A percentile compares a stretch with the other conserved stretches of the same genome.
Conservation (phyloP, 164 flowering plant species). For the Annona squamosa region DNA sequence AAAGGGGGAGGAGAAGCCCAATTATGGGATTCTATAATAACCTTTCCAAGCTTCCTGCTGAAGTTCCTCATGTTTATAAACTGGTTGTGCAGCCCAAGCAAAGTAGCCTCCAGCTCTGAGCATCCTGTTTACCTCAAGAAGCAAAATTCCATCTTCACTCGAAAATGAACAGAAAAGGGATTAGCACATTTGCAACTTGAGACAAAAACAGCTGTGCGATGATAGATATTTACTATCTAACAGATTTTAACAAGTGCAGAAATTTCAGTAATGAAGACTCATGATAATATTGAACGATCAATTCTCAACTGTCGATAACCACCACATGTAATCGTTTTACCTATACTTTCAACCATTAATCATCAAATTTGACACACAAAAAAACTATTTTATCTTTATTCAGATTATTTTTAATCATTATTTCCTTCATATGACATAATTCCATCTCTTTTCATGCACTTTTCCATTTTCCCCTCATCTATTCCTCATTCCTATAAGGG, state of each 20-base stretch:
- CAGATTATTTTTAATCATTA: too few relatives aligned
- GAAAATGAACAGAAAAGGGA: conserved; percentile 2
- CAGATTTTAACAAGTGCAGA: background rate
- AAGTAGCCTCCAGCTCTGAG: conserved; percentile 85
- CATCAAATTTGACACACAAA: too few relatives aligned
- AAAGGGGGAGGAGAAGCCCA: background rate
- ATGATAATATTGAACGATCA: background rate
- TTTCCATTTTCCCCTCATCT: too few relatives aligned
- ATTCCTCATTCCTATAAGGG: too few relatives aligned
- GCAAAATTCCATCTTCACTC: conserved; percentile 55
- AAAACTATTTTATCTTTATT: too few relatives aligned
- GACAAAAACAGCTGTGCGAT: background rate
- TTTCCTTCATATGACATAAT: too few relatives aligned
- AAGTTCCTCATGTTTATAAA: conserved; percentile 68
- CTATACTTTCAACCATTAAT: too few relatives aligned
- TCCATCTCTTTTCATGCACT: too few relatives aligned
- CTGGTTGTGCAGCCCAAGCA: conserved; percentile 97
- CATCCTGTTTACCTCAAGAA: conserved; percentile 82
- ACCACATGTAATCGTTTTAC: too few relatives aligned
- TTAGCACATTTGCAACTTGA: background rate
- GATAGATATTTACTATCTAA: background rate
- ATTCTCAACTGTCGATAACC: background rate
- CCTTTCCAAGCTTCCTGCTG: conserved; percentile 83
- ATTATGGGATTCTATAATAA: conserved; percentile 13
- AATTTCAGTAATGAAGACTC: background rate